A percentile compares a stretch with the other conserved stretches of the same genome.
Evolutionary conservation across 2,329 filamentous ascomycete genomes (phyloP).

Genomic region (Aureobasidium sp.): DNA sequence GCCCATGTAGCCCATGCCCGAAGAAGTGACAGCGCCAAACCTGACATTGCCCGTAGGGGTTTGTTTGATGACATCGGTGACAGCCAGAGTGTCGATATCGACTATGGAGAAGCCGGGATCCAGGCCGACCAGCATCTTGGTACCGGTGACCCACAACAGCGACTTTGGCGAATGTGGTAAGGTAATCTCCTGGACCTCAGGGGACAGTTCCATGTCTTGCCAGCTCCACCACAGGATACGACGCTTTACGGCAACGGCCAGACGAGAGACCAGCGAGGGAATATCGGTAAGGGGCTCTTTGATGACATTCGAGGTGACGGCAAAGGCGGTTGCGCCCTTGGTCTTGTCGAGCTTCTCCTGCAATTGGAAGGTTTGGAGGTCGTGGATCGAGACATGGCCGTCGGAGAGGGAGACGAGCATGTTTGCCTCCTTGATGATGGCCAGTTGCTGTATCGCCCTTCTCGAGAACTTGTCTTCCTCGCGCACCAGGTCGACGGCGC

Average conservation of each 20-base stretch:
- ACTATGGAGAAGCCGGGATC: constrained; percentile 86
- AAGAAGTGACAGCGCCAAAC: constrained; percentile 73
- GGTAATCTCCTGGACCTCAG: constrained; percentile 65
- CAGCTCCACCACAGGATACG: constrained; percentile 87
- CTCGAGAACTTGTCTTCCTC: constrained; percentile 93
- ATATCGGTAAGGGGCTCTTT: constrained; percentile 81
- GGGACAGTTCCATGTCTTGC: constrained; percentile 82
- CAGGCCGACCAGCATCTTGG: constrained; percentile 80
- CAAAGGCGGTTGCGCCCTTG: constrained; percentile 81
- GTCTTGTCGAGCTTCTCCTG: constrained; percentile 74
- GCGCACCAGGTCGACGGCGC: constrained; percentile 69
- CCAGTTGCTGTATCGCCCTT: constrained; percentile 83
- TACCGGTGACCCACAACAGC: constrained; percentile 83
- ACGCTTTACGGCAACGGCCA: constrained; percentile 89
- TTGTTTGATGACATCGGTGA: constrained; percentile 71
- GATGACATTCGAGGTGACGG: constrained; percentile 90
- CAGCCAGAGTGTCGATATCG: constrained; percentile 64
- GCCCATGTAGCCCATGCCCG: constrained; percentile 94
- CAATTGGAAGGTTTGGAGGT: constrained; percentile 73
- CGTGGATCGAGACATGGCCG: constrained; percentile 79
- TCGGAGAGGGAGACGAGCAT: constrained; percentile 86
- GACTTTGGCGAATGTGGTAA: constrained; percentile 78
- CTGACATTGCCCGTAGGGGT: constrained; percentile 58
- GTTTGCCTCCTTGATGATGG: constrained; percentile 90
- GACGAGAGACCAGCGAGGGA: constrained; percentile 80